Evolutionary conservation across 2,329 filamentous ascomycete genomes (phyloP), one percentile per base, ranked within the genome.

Genomic region (Colletotrichum gigasporum): DNA sequence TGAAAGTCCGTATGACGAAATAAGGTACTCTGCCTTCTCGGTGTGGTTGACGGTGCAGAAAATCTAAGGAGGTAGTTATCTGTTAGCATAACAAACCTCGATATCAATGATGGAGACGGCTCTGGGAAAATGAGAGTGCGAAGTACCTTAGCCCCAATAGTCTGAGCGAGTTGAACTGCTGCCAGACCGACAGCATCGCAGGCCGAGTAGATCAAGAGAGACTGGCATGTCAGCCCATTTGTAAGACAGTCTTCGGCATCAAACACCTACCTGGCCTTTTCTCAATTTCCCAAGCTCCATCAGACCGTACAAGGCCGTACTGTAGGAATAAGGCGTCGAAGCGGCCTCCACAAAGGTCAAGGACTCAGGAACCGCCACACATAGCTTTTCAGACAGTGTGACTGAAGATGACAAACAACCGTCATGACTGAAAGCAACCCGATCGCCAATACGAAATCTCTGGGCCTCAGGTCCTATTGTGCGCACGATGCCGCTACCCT

Each of bases 21-120:
- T 68, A 2, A 83, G 67, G 10, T 78, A 71, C 3, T 72, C 53
- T 2, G 58, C 64, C 67, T 83, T 81, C 10, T 76, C 73, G 2
- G 72, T 60, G 7, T 67, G 73, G 18, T 74, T 70, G 6, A 78
- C 76, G 0, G 79, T 81, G 2, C 69, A 70, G 51, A 73, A 78
- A 8, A 82, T 71, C 35, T 39, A 7, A 2, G 11, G 9, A 24
- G 4, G 18, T 34, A 16, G 5, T 11, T 5, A 11, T 7, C n/a
- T 14, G 30, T 37, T 10, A 44, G 39, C 12, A 8, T 28, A n/a
- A n/a, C n/a, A n/a, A n/a, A n/a, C n/a, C n/a, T n/a, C n/a, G n/a
- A n/a, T n/a, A n/a, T n/a, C n/a, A n/a, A n/a, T n/a, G n/a, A n/a
- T n/a, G 14, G 7, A 18, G 6, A 11, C 30, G 12, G 14, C 3